phyloP scores from a whole-genome alignment of 495 filamentous ascomycete species.

The Halenospora varia region DNA sequence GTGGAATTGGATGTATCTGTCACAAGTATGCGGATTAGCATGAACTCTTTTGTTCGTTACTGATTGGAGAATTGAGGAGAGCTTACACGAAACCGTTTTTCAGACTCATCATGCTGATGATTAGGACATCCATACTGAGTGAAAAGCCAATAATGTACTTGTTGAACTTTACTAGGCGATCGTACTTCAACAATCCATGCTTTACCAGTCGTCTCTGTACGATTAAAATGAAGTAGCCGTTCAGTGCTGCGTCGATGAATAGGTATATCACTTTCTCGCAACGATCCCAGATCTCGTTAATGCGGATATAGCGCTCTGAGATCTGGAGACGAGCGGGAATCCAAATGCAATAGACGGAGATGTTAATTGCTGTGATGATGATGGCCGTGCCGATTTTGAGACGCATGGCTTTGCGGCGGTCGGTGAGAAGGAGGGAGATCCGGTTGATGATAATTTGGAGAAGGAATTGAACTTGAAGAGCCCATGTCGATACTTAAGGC shows the following conservation, averaged over 20 bases:
- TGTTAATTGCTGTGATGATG: slow-evolving; percentile 40
- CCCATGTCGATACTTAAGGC: background rate
- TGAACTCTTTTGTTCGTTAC: too few species aligned
- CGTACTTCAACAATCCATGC: slow-evolving; percentile 12
- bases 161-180: slow-evolving; percentile 13
- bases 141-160: slow-evolving; percentile 14
- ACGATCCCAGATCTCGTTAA: slow-evolving; percentile 15
- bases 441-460: slow-evolving; percentile 49
- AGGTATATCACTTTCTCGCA: slow-evolving; percentile 16
- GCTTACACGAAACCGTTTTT: slow-evolving; percentile 7
- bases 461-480: slow-evolving; percentile 35
- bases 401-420: slow-evolving; percentile 23
- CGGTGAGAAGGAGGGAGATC: slow-evolving; percentile 35
- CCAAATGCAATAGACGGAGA: slow-evolving; percentile 48
- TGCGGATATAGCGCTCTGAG: slow-evolving; percentile 7
- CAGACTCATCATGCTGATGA: slow-evolving; percentile 20
- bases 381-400: slow-evolving; percentile 34
- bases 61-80: background rate
- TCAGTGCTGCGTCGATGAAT: slow-evolving; percentile 14
- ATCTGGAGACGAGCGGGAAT: slow-evolving; percentile 40
- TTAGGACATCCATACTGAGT: slow-evolving; percentile 12
- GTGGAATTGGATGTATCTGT: slow-evolving; percentile 47
- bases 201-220: slow-evolving; percentile 9
- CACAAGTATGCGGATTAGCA: too few species aligned
- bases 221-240: slow-evolving; percentile 19